These are phyloP conservation scores for Lodderomyces oxycetoniae DNA, from an alignment of 1,139 yeast species.

Conservation along the genomic window DNA sequence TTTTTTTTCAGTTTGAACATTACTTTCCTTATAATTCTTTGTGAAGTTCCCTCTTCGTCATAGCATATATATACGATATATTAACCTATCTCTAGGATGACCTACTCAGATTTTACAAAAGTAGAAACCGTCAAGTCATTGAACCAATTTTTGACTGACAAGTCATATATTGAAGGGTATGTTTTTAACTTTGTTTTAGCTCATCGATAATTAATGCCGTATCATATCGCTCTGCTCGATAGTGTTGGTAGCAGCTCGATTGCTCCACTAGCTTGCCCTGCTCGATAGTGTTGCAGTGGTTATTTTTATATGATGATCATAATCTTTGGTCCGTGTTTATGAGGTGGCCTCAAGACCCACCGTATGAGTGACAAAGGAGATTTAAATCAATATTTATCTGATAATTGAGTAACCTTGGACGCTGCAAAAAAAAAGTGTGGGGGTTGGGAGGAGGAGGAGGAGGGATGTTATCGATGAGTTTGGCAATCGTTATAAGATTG, in stretches of 20 bases:
- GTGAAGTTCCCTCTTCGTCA: slow-evolving; percentile 1
- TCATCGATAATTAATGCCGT: not conserved
- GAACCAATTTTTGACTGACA: slow-evolving; percentile 83
- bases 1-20: slow-evolving; percentile 1
- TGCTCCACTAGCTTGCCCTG: too few relatives aligned
- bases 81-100: too few relatives aligned
- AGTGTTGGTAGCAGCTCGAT: too few relatives aligned
- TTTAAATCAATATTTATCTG: slow-evolving; percentile 45
- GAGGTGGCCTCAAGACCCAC: slow-evolving; percentile 94
- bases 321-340: slow-evolving; percentile 92
- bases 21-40: not conserved
- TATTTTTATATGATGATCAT: slow-evolving; percentile 57
- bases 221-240: too few relatives aligned
- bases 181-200: slow-evolving; percentile 24
- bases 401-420: slow-evolving; percentile 13
- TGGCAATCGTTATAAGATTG: slow-evolving; percentile 4
- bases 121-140: slow-evolving; percentile 79
- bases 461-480: not conserved
- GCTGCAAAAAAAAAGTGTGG: too few relatives aligned
- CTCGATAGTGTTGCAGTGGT: too few relatives aligned
- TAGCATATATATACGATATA: too few relatives aligned
- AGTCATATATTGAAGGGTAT: slow-evolving; percentile 93
- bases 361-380: slow-evolving; percentile 76
- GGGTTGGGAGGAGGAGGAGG: not conserved
- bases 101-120: slow-evolving; percentile 76